Percentiles rank a stretch among this genome's conserved stretches.
phyloP scores from a whole-genome alignment of 164 flowering plant species.

The Vitis riparia region DNA sequence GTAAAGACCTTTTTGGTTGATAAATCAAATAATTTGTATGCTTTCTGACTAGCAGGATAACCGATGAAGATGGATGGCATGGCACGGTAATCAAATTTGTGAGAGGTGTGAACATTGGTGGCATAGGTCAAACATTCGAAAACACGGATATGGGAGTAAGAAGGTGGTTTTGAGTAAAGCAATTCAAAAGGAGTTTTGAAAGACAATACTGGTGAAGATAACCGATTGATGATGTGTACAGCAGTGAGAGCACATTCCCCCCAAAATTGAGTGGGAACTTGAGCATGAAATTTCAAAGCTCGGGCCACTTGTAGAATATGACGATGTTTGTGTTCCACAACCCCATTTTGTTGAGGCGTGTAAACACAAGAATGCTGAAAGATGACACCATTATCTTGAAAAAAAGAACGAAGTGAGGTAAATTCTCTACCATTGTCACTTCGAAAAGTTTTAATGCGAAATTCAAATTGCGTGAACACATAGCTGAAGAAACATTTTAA shows the following conservation, averaged over 20 bases:
- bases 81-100: neutral
- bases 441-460: neutral
- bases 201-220: neutral
- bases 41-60: neutral
- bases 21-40: conserved; percentile 8
- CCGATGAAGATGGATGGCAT: conserved; percentile 1
- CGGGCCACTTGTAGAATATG: neutral
- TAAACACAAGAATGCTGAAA: neutral
- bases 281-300: conserved; percentile 6
- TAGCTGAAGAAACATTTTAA: neutral
- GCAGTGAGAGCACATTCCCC: neutral
- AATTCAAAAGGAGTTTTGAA: conserved; percentile 3
- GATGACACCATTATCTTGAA: conserved; percentile 6
- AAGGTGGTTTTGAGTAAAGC: neutral
- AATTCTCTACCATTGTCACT: neutral
- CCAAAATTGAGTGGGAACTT: neutral
- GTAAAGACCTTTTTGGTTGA: conserved; percentile 7
- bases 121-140: no score
- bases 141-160: neutral
- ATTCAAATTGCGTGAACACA: neutral
- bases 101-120: neutral
- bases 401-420: neutral
- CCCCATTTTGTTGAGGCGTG: conserved; percentile 1
- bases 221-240: neutral
- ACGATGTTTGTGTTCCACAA: neutral